Evolutionary conservation across 2,329 filamentous ascomycete genomes (phyloP), one percentile per base, ranked within the genome.

Genomic region (Cucurbitaria berberidis): DNA sequence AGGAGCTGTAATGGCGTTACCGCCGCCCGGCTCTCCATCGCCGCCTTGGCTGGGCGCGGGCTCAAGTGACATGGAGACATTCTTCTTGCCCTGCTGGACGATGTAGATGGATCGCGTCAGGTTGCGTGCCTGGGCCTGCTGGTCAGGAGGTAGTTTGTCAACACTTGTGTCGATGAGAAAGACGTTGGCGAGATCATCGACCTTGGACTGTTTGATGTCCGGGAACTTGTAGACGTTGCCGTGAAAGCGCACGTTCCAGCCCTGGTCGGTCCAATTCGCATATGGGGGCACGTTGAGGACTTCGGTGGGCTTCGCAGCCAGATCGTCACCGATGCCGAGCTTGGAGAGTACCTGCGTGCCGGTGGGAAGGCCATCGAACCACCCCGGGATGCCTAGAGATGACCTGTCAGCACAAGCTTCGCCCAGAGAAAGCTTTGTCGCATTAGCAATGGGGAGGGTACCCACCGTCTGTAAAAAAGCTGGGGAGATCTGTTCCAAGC

Each of bases 161-260:
- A 91, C 82, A 48, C 81, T 80, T 5, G 84, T 85, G 44, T 82
- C 87, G 53, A 91, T 82, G 9, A 93, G 80, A 74, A 92, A 91
- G 27, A 85, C 73, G 60, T 91, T 86, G 51, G 89, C 87, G 3
- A 92, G 78, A 32, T 86, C 80, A 61, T 93, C 82, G 40, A 93
- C 77, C 62, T 85, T 89, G 29, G 79, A 77, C 61, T 85, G 79
- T 1, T 82, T 83, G 29, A 89, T 86, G 53, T 89, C 84, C 1
- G 89, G 89, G 57, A 89, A 83, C 73, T 91, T 92, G 80, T 87
- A 93, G n/a, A 92, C 86, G 66, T 91, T 91, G 62, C 89, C 90
- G 60, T 89, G 89, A 57, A 92, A 84, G 24, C 89, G 82, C 3
- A 92, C 81, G 57, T 87, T 90, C 90, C 90, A 93, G 29, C 88